Conservation (phyloP, 2,329 filamentous ascomycete species). For the Phialophora expanda region DNA sequence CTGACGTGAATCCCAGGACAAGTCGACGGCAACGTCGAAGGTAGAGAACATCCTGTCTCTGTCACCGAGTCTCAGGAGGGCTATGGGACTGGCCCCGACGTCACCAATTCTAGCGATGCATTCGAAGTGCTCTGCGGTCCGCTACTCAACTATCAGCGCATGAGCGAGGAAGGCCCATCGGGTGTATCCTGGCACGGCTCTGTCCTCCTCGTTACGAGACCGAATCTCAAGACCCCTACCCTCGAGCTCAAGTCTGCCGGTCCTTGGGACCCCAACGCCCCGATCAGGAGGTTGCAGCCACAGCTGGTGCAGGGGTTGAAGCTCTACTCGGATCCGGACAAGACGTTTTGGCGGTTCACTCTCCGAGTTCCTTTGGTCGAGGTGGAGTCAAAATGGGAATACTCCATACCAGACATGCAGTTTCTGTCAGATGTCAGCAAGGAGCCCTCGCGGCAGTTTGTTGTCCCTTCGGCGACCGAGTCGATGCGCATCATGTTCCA, state of each 20-base stretch:
- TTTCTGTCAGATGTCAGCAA: conserved; percentile 62
- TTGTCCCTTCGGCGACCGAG: conserved; percentile 63
- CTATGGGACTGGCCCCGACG: conserved; percentile 37
- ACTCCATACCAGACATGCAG: conserved; percentile 70
- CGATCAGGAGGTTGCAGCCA: conserved; percentile 9
- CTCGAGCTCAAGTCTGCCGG: conserved; percentile 65
- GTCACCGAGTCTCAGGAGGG: conserved; percentile 33
- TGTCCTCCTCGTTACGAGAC: conserved; percentile 79
- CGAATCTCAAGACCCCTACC: conserved; percentile 66
- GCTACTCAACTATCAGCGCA: conserved; percentile 56
- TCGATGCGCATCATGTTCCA: conserved; percentile 74
- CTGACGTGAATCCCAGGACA: conserved; percentile 23
- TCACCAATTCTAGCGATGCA: conserved; percentile 36
- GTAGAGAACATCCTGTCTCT: conserved; percentile 12
- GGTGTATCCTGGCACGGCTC: conserved; percentile 74
- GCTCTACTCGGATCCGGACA: conserved; percentile 64
- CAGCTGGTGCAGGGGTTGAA: conserved; percentile 54
- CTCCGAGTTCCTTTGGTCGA: conserved; percentile 68
- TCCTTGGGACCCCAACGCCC: conserved; percentile 18
- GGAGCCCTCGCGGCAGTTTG: conserved; percentile 57
- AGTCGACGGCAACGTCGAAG: conserved; percentile 20
- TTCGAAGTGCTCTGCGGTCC: conserved; percentile 55
- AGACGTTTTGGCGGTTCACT: conserved; percentile 65
- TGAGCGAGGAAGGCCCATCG: conserved; percentile 43
- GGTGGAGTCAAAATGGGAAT: conserved; percentile 79